Evolutionary conservation across 345 rosid species (phyloP), one percentile per base, ranked within the genome.

Genomic region (Leavenworthia alabamica): DNA sequence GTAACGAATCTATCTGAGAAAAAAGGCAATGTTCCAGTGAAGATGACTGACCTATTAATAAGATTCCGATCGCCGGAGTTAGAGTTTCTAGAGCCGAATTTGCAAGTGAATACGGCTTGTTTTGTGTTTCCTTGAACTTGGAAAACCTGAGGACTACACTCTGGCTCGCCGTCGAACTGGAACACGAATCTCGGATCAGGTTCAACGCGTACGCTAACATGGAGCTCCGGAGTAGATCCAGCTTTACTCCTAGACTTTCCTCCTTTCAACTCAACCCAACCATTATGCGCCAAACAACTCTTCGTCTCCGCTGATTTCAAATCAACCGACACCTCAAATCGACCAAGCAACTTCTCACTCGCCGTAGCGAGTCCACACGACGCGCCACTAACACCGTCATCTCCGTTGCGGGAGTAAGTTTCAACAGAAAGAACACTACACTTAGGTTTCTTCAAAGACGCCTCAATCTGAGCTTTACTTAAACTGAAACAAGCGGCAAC

Each of bases 41-140:
- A 26, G 41, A 67, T 2, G 52, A 71, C 81, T 55, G 51, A 85
- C 95, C 87, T 85, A 31, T 90, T 76, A 49, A 74, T 74, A 27
- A 72, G 75, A 72, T 58, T 72, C 28, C 95, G 73, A 67, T 93
- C 99, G 4, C 42, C 66, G 56, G 75, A 72, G 3, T 66, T 62
- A 0, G 82, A 56, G 60, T 71, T 79, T 31, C 94, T 79, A 60
- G 82, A 80, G 24, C 86, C 82, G 70, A 93, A 93, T 62, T 93
- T 93, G 89, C 97, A 89, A 53, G 97, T 89, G 74, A 93, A 93
- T 9, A 93, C 99, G 0, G 99, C 91, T 56, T 93, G 97, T 53
- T 75, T 86, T 5, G 79, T 82, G 61, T 70, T 83, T 53, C 97
- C 97, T 43, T 89, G 97, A 33, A 93, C 91, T 69, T 85, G 99